Evolutionary conservation across 257 asterid genomes (phyloP), one percentile per base, ranked within the genome.

Genomic region (Solanum microdontum): DNA sequence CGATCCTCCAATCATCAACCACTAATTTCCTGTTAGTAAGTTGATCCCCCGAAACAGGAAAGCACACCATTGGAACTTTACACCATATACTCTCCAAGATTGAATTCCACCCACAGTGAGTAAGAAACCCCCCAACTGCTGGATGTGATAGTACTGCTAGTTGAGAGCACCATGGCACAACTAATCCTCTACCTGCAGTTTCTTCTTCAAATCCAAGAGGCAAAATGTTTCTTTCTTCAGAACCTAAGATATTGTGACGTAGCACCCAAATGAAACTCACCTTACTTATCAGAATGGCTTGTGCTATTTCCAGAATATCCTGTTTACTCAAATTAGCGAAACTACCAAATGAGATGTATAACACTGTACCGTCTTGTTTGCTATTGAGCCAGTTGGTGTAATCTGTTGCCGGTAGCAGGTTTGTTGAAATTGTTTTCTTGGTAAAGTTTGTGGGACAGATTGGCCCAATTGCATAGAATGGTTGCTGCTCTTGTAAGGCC

Each of bases 331-430:
- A 21, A 4, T 45, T 84, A 19, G 51, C 89, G 7, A 82, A 60
- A 79, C 91, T 89, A 21, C 91, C 91, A 45, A 89, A 89, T 11
- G 91, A 89, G 68, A 89, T 83, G 68, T 89, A 89, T 37, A 89
- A 48, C 80, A 89, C 91, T 62, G 91, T 86, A 9, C 86, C 87
- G 7, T 33, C 40, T 60, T 75, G 85, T 60, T 48, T 89, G 74
- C 24, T 19, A 84, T 74, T 45, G 82, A 89, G 87, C 91, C 91
- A 89, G 15, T 73, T 24, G 10, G 66, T 72, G 76, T 77, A 87
- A 36, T 86, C 91, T 30, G 87, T 43, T 72, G 70, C 88, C 0
- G 84, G 48, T 85, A 83, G 39, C 30, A 89, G 87, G 87, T 83
- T 75, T 4, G 51, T 62, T 23, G 88, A 30, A 21, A 89, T 83